A percentile compares a stretch with the other conserved stretches of the same genome.
Conservation (phyloP, 2,329 filamentous ascomycete genomes). For the Lachnellula willkommii region DNA sequence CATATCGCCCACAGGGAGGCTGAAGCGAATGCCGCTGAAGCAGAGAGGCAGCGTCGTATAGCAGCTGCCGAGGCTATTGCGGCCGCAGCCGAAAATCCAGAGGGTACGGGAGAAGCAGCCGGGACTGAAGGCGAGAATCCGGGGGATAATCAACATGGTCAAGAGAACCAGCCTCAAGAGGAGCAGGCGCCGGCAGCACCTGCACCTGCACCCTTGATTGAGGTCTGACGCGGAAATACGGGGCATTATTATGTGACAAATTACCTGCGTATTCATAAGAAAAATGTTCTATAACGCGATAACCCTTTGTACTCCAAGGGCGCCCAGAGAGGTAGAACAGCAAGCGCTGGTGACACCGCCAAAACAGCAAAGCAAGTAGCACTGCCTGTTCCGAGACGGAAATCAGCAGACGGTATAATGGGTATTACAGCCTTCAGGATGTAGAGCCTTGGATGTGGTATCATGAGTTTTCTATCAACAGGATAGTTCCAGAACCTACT, state of each 20-base stretch:
- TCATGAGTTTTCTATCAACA: too few relatives aligned
- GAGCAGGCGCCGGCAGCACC: neutral
- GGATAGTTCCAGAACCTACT: too few relatives aligned
- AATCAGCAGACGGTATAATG: too few relatives aligned
- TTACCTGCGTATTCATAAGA: too few relatives aligned
- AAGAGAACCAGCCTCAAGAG: neutral
- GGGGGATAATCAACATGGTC: neutral
- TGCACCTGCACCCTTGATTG: slow-evolving; percentile 14
- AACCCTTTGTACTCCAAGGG: too few relatives aligned
- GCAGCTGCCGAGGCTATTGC: slow-evolving; percentile 20
- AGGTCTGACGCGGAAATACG: neutral
- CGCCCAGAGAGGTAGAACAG: too few relatives aligned
- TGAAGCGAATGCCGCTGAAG: slow-evolving; percentile 27
- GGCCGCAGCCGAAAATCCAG: slow-evolving; percentile 12
- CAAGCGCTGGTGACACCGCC: too few relatives aligned
- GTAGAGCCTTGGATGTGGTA: too few relatives aligned
- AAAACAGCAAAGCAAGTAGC: too few relatives aligned
- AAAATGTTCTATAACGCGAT: too few relatives aligned
- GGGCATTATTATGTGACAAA: neutral
- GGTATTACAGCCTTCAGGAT: too few relatives aligned
- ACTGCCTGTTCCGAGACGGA: too few relatives aligned
- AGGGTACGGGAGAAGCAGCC: neutral
- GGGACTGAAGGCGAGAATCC: slow-evolving; percentile 4
- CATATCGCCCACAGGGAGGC: slow-evolving; percentile 45
- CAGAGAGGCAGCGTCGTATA: slow-evolving; percentile 21